These are phyloP conservation scores for Acanthamoeba divionensis DNA, from an alignment of 208 protist species.

Conservation along the genomic window DNA sequence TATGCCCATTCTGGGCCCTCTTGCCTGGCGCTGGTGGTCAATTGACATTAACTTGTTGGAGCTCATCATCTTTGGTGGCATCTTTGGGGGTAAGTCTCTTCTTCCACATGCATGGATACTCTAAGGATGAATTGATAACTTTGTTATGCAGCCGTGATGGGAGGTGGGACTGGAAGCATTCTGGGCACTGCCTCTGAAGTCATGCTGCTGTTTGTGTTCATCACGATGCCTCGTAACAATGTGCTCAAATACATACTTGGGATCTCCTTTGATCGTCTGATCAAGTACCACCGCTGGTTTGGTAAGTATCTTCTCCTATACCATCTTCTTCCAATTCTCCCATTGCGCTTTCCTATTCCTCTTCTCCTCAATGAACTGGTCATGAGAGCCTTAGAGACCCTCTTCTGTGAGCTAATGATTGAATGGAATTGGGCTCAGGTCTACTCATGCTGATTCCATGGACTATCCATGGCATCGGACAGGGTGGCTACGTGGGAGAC, in stretches of 20 bases:
- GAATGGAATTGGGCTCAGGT: no score
- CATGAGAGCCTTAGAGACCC: no score
- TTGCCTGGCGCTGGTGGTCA: not conserved
- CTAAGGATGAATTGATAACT: not conserved
- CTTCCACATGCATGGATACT: not conserved
- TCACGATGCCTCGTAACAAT: not conserved
- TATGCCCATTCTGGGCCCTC: not conserved
- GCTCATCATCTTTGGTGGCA: not conserved
- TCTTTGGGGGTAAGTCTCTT: not conserved
- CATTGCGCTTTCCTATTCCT: no score
- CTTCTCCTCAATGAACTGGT: no score
- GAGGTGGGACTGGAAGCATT: not conserved
- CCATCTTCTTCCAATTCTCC: not conserved
- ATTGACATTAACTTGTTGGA: constrained; percentile 34
- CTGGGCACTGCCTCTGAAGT: not conserved
- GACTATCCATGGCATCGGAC: no score
- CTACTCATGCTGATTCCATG: no score
- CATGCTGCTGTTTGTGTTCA: not conserved
- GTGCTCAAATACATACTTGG: not conserved
- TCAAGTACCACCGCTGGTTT: constrained; percentile 33
- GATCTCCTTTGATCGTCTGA: not conserved
- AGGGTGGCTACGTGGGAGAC: no score
- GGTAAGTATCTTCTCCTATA: not conserved
- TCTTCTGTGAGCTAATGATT: no score
- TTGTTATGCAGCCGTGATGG: not conserved